phyloP scores from a whole-genome alignment of 75 land plant species.

The Picea glauca region DNA sequence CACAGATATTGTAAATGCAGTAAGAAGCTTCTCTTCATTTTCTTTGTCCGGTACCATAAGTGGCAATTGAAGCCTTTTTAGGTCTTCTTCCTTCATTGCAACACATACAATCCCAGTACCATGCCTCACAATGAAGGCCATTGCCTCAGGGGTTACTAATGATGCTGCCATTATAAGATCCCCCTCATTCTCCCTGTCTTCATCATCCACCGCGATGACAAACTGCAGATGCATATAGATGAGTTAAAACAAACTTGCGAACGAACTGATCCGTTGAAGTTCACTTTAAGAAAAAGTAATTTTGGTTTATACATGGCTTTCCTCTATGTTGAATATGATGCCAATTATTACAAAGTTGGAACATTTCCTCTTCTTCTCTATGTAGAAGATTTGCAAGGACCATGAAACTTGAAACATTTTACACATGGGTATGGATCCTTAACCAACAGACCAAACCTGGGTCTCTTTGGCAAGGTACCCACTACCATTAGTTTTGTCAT shows the following conservation, averaged over 20 bases:
- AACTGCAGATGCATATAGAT: slow-evolving; percentile 41
- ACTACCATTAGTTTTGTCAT: too few relatives aligned
- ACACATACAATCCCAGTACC: slow-evolving; percentile 98
- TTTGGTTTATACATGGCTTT: not conserved
- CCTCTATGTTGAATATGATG: not conserved
- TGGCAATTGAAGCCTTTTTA: slow-evolving; percentile 75
- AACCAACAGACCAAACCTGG: too few relatives aligned
- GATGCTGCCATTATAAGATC: slow-evolving; percentile 97
- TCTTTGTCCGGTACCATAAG: slow-evolving; percentile 74
- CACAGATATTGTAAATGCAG: slow-evolving; percentile 96
- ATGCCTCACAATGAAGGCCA: slow-evolving; percentile 91
- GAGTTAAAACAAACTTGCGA: not conserved
- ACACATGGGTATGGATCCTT: too few relatives aligned
- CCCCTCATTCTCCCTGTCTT: slow-evolving; percentile 98
- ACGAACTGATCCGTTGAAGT: not conserved
- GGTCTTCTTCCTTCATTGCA: slow-evolving; percentile 84
- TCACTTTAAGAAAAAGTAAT: not conserved
- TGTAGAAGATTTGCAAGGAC: not conserved
- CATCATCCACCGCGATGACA: slow-evolving; percentile 97
- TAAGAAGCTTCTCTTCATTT: slow-evolving; percentile 82
- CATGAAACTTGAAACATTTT: not conserved
- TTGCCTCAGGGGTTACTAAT: slow-evolving; percentile 75
- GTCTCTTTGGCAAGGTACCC: too few relatives aligned
- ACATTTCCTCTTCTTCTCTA: not conserved
- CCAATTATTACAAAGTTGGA: not conserved